Percentiles rank a stretch among this genome's conserved stretches.
Evolutionary conservation across 768 basidiomycete genomes (phyloP).

Genomic region (Aureoboletus auriporus): DNA sequence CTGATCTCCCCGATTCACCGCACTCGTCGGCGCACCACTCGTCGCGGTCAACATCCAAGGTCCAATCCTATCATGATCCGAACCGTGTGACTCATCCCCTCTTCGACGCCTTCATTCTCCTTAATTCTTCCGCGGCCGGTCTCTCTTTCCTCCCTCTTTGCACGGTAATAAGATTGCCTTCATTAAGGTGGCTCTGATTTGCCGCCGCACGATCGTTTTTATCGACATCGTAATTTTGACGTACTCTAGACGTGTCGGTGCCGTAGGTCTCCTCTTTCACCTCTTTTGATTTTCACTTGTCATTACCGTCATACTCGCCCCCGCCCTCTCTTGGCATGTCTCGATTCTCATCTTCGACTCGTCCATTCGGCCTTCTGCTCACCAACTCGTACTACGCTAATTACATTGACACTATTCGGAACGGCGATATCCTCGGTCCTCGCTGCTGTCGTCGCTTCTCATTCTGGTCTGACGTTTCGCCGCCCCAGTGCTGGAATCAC

Average conservation of each 20-base stretch:
- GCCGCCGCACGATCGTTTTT: conserved; percentile 12
- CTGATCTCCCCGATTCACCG: conserved; percentile 20
- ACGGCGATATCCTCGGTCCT: conserved; percentile 10
- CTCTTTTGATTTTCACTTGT: conserved; percentile 19
- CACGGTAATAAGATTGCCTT: conserved; percentile 24
- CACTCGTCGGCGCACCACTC: conserved; percentile 7
- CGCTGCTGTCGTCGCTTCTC: conserved; percentile 7
- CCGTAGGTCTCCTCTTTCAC: conserved; percentile 15
- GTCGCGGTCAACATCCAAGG: not conserved
- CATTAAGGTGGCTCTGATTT: conserved; percentile 19
- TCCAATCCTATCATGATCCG: conserved; percentile 11
- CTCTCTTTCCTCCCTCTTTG: conserved; percentile 4
- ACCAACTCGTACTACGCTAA: not conserved
- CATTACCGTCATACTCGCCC: conserved; percentile 14
- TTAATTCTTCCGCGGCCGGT: conserved; percentile 3
- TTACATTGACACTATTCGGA: conserved; percentile 2
- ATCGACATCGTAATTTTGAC: conserved; percentile 18
- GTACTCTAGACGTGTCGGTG: conserved; percentile 25
- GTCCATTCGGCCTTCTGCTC: conserved; percentile 6
- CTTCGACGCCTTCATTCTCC: conserved; percentile 7
- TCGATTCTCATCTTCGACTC: conserved; percentile 5
- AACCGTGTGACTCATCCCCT: conserved; percentile 8
- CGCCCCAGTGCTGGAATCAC: not conserved
- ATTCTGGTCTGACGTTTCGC: conserved; percentile 11
- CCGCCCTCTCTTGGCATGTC: no score